phyloP scores from a whole-genome alignment of 257 asterid species.

The Handroanthus guayacan region DNA sequence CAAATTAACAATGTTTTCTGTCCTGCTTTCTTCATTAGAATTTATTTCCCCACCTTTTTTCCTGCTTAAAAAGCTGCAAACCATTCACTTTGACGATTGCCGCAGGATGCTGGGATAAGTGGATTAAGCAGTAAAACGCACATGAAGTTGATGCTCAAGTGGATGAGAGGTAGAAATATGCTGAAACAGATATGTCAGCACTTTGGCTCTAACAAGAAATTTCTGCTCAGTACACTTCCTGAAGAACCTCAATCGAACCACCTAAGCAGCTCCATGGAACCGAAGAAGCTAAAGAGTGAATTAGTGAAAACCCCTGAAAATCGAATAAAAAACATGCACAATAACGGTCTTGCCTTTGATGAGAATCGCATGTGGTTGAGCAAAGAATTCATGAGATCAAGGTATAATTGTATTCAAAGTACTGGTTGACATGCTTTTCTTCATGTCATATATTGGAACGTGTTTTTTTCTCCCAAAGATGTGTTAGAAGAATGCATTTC shows the following conservation, averaged over 20 bases:
- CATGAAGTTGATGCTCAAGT: constrained; percentile 88
- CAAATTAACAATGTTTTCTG: neutral
- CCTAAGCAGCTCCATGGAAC: constrained; percentile 41
- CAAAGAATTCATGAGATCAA: constrained; percentile 13
- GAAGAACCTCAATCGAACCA: constrained; percentile 52
- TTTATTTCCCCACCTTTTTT: neutral
- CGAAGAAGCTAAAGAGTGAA: constrained; percentile 32
- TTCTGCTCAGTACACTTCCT: constrained; percentile 66
- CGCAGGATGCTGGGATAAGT: constrained; percentile 78
- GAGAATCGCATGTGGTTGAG: constrained; percentile 25
- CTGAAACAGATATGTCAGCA: constrained; percentile 74
- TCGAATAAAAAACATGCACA: constrained; percentile 37
- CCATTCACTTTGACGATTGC: constrained; percentile 20
- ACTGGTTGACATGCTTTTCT: constrained; percentile 29
- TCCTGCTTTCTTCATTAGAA: constrained; percentile 7
- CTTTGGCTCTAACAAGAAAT: constrained; percentile 80
- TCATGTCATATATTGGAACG: neutral
- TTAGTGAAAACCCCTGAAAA: constrained; percentile 39
- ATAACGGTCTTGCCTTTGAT: constrained; percentile 11
- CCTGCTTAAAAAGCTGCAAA: neutral
- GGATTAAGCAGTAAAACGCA: constrained; percentile 90
- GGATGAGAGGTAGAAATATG: constrained; percentile 94
- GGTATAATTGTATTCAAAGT: constrained; percentile 11
- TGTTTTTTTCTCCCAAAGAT: constrained; percentile 17
- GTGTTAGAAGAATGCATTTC: too few relatives aligned